These are phyloP conservation scores for Paramecium pentaurelia DNA, from an alignment of 73 alveolate species.

Conservation along the genomic window DNA sequence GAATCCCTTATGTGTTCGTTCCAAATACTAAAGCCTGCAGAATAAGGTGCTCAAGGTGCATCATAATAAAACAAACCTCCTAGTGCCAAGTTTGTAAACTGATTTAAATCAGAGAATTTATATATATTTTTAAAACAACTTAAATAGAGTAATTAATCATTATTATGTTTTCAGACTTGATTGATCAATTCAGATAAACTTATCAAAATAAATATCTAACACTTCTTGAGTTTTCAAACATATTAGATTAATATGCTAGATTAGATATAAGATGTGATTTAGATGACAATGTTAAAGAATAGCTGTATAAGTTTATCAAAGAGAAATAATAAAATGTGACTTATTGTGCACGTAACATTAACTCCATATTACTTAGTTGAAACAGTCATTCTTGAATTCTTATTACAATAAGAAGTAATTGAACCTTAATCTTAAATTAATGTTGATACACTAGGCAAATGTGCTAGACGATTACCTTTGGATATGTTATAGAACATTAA, in stretches of 20 bases:
- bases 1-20: slow-evolving; percentile 96
- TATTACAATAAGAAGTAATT: neutral
- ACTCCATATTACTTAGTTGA: neutral
- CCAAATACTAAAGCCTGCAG: slow-evolving; percentile 96
- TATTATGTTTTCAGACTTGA: neutral
- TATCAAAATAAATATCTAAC: neutral
- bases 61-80: slow-evolving; percentile 45
- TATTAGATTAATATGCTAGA: neutral
- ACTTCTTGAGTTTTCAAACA: neutral
- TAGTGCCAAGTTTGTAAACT: slow-evolving; percentile 55
- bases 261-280: neutral
- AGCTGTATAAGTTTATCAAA: neutral
- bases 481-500: neutral
- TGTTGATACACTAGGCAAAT: neutral
- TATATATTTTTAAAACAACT: neutral
- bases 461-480: neutral
- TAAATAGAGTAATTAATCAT: neutral
- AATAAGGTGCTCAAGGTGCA: slow-evolving; percentile 52
- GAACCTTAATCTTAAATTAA: neutral
- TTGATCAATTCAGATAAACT: neutral
- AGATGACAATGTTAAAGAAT: slow-evolving; percentile 1
- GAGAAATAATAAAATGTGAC: neutral
- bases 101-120: slow-evolving; percentile 22
- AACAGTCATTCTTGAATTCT: neutral
- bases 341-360: neutral